Evolutionary conservation across 768 basidiomycete species (phyloP), one percentile per base, ranked within the genome.

Genomic region (Lactarius psammicola): DNA sequence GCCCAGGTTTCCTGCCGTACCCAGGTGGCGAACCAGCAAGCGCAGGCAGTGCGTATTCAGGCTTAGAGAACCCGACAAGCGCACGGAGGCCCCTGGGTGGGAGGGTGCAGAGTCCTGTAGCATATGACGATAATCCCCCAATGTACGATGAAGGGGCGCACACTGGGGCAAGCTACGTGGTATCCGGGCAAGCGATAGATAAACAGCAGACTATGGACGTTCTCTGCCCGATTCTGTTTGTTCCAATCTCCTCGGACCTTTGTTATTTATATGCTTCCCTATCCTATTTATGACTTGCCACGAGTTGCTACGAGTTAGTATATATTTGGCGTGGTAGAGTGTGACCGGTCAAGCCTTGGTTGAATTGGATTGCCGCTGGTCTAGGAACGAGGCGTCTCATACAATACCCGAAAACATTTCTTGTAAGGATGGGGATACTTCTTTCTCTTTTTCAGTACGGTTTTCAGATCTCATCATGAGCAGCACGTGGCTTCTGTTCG

Each of bases 111-210:
- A 59, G 55, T 30, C 64, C 66, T 17, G 68, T 66, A 53, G 55
- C 65, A 36, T 80, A 80, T 56, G 76, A 82, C 18, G 89, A 90
- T 20, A 80, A 76, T 40, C 90, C 90, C 17, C 89, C 90, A 33
- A 79, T 76, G 59, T 92, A 92, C 72, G 89, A 91, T 31, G 78
- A 79, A 18, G 84, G 83, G 23, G 72, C n/a, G 15, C 30, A 38
- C 4, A 8, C 11, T 1, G 60, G 26, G 18, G 13, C 30, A 2
- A 23, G 23, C 40, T 38, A 59, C 26, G 34, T 31, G n/a, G 54
- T 34, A 33, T 62, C 65, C 6, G 2, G n/a, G 60, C 23, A 66
- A 62, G 49, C 60, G 56, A 66, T 62, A 66, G 59, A 56, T 36
- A 23, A 56, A 34, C 34, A 53, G 33, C 23, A 28, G 49, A 26